Base-by-base conservation (phyloP, 306 rosid species). In the Calophaca sinica region DNA sequence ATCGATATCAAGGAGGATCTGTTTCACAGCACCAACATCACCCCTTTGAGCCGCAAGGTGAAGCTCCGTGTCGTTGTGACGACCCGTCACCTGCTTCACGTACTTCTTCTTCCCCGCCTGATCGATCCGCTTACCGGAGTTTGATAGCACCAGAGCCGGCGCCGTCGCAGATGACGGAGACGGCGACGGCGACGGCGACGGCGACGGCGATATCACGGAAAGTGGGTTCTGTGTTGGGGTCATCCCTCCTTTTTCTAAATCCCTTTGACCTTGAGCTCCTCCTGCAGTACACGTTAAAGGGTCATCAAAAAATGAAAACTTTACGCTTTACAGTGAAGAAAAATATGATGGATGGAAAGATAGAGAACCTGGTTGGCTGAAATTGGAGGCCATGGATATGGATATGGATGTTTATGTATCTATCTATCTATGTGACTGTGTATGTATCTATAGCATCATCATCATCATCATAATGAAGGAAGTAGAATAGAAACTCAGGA, bases 31-130 rank as follows among this genome's bases (percentile, higher is more conserved):
- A 3, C 84, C 89, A 45, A 92, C 91, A 87, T 96, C 98, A 1
- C 96, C 99, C 36, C 90, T 83, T 78, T 92, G 99, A 70, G 99
- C 98, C 12, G 99, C 99, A 71, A 96, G 74, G 83, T 96, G 99
- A n/a, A 96, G 93, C 73, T 89, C 93, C 0, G 99, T 96, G 67
- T 92, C 99, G 85, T 92, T 96, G 83, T 90, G 96, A 63, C 99
- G 84, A 20, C 99, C 99, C 2, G 99, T 96, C 73, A 96, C 99
- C 58, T 96, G 99, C 85, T 92, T 96, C 85, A 96, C 98, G 60
- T 96, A 96, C 86, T 90, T 96, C 90, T 96, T 96, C 91, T 79
- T 92, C 62, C 99, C 98, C 0, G 97, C 96, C 72, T 92, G 97
- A 62, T 96, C 99, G 36, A 96, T 96, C 75, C 98, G 69, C 90